These are phyloP conservation scores for Salvia hispanica DNA, from an alignment of 257 asterid genomes.

Conservation along the genomic window DNA sequence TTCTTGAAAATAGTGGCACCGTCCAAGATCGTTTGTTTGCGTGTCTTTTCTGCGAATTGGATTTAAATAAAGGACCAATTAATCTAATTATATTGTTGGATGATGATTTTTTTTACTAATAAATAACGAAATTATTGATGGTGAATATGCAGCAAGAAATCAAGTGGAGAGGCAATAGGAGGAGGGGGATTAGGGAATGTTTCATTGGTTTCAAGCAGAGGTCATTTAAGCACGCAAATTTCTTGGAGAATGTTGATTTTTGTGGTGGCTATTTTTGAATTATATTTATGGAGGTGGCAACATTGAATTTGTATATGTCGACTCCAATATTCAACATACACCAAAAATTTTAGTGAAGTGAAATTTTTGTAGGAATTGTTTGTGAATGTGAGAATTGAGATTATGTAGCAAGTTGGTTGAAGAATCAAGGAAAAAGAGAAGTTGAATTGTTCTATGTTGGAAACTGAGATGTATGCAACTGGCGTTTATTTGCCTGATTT, in stretches of 20 bases:
- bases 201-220: slow-evolving; percentile 43
- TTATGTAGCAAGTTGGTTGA: background rate
- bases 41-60: background rate
- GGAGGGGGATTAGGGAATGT: slow-evolving; percentile 34
- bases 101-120: background rate
- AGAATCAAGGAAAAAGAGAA: background rate
- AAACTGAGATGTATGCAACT: too few species aligned
- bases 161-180: slow-evolving; percentile 45
- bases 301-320: background rate
- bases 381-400: background rate
- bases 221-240: slow-evolving; percentile 2
- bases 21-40: slow-evolving; percentile 16
- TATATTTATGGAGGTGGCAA: slow-evolving; percentile 18
- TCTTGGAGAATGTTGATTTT: background rate
- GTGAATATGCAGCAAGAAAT: slow-evolving; percentile 50
- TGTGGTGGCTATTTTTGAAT: background rate
- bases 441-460: too few species aligned
- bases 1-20: slow-evolving; percentile 26
- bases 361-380: background rate
- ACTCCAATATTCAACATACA: background rate
- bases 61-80: background rate
- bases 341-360: background rate
- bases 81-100: background rate
- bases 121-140: background rate
- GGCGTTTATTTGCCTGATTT: too few species aligned